These are phyloP conservation scores for Choanephora cucurbitarum DNA, from an alignment of 371 early-diverging fungal genomes.

Conservation along the genomic window DNA sequence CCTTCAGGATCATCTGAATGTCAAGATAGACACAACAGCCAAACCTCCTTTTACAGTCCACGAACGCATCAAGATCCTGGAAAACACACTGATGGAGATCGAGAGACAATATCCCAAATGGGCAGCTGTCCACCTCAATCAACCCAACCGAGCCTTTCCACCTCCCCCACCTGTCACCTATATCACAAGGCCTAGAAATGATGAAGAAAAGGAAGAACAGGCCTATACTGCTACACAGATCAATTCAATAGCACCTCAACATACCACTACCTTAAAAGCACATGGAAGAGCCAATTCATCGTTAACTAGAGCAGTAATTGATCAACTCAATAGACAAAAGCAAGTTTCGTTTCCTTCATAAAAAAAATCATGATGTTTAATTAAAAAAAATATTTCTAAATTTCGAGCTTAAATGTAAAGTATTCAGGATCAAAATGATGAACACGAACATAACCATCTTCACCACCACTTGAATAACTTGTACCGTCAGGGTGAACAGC, in stretches of 20 bases:
- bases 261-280: conserved; percentile 21
- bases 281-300: conserved; percentile 49
- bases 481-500: conserved; percentile 96
- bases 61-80: conserved; percentile 68
- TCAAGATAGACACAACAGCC: conserved; percentile 52
- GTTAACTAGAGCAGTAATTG: conserved; percentile 48
- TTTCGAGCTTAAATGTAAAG: conserved; percentile 85
- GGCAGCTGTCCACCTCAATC: conserved; percentile 73
- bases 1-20: conserved; percentile 67
- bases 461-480: conserved; percentile 96
- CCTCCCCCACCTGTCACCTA: conserved; percentile 42
- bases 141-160: conserved; percentile 55
- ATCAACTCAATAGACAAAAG: conserved; percentile 44
- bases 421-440: conserved; percentile 97
- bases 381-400: conserved; percentile 20
- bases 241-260: conserved; percentile 19
- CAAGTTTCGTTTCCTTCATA: conserved; percentile 20
- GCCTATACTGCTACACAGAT: conserved; percentile 27
- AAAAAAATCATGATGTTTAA: conserved; percentile 7
- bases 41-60: conserved; percentile 31
- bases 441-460: conserved; percentile 97
- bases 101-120: conserved; percentile 73
- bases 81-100: conserved; percentile 68
- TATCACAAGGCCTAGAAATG: conserved; percentile 34
- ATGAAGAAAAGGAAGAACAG: conserved; percentile 2